Evolutionary conservation across 331 rosid genomes (phyloP).

Genomic region (Malus hybrid): DNA sequence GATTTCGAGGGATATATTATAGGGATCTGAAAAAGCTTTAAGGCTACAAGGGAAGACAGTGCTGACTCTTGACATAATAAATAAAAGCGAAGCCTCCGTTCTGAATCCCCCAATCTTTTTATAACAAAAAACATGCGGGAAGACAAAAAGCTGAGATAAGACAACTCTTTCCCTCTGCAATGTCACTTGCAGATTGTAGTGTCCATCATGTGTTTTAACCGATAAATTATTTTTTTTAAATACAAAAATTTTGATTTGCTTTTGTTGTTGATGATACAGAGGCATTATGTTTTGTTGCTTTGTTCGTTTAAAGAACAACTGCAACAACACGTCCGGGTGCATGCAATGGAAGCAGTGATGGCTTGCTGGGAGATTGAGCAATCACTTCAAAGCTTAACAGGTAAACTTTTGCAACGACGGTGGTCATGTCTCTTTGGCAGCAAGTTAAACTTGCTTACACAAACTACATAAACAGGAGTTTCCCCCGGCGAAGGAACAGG

Average conservation of each 20-base stretch:
- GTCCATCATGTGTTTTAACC: no score
- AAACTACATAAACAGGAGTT: conserved; percentile 51
- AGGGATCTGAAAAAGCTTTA: conserved; percentile 5
- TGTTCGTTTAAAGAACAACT: conserved; percentile 98
- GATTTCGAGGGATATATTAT: neutral
- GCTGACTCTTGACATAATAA: neutral
- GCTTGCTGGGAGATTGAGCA: conserved; percentile 99
- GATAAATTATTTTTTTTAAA: no score
- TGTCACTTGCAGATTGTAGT: neutral
- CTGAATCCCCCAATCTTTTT: neutral
- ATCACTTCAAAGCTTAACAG: conserved; percentile 92
- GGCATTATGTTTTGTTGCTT: conserved; percentile 90
- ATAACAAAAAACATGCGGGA: neutral
- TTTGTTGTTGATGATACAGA: conserved; percentile 38
- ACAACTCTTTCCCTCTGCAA: neutral
- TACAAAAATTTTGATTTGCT: conserved; percentile 1
- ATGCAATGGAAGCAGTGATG: conserved; percentile 99
- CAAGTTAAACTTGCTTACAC: neutral
- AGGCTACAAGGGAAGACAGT: neutral
- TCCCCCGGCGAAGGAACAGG: conserved; percentile 98
- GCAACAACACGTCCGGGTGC: conserved; percentile 96
- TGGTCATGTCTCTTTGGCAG: no score
- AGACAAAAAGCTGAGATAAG: conserved; percentile 5
- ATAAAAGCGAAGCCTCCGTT: neutral
- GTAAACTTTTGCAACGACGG: conserved; percentile 20